These are phyloP conservation scores for Alternaria atra DNA, from an alignment of 2,329 filamentous ascomycete genomes.

Conservation along the genomic window DNA sequence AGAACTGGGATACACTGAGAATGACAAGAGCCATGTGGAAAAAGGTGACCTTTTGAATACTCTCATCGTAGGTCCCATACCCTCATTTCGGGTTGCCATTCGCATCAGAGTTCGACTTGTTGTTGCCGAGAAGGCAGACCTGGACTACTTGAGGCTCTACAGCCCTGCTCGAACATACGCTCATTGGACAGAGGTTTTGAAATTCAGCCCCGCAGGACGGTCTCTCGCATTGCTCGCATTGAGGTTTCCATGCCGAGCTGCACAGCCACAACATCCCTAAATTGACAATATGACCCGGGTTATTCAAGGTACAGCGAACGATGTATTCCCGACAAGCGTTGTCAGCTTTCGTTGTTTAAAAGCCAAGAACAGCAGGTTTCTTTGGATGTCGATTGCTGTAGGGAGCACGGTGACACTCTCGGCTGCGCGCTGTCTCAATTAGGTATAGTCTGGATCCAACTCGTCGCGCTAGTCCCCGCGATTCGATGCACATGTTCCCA, in stretches of 20 bases:
- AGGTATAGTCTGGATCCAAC: not conserved
- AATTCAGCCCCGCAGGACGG: conserved; percentile 18
- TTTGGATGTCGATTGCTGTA: not conserved
- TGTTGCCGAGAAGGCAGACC: not conserved
- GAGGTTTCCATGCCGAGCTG: conserved; percentile 10
- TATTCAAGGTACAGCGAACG: too few relatives aligned
- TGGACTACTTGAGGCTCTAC: not conserved
- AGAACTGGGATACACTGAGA: not conserved
- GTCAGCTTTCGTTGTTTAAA: too few relatives aligned
- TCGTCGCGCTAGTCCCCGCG: conserved; percentile 16
- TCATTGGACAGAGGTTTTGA: not conserved
- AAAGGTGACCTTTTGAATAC: not conserved
- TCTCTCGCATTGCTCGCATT: conserved; percentile 26
- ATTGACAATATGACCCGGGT: not conserved
- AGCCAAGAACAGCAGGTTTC: not conserved
- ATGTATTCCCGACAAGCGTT: too few relatives aligned
- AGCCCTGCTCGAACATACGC: not conserved
- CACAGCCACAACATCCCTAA: conserved; percentile 13
- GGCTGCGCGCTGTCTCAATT: not conserved
- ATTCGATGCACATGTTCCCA: not conserved
- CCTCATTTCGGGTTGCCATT: not conserved
- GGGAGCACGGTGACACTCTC: not conserved
- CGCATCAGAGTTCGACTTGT: not conserved
- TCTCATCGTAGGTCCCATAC: not conserved
- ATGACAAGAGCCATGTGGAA: not conserved